Base-by-base conservation (phyloP, 2,329 filamentous ascomycete species). In the Aspergillus sp. region DNA sequence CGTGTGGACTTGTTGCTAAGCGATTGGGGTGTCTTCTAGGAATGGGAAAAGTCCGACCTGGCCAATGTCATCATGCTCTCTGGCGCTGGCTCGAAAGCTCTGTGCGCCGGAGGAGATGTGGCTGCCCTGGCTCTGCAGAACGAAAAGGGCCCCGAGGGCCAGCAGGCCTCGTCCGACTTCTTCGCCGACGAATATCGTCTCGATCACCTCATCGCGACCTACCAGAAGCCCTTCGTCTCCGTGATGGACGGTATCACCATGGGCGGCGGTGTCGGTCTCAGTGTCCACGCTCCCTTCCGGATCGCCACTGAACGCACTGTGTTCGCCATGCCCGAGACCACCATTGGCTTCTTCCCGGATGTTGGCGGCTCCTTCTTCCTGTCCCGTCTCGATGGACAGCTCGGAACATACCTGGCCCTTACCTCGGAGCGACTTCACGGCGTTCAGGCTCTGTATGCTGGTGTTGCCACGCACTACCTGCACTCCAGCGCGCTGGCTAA, bases 221-320 rank as follows among this genome's bases (percentile, higher is more conserved):
- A 96, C 80, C 75, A 82, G 63, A 99, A 97, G 81, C 95, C 95
- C 0, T 96, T 95, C 73, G 87, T 99, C 55, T 90, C 95, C 32
- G 90, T 98, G 73, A 96, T 99, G 89, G 95, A 99, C 73, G 95
- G 95, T 61, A 90, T 96, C 76, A 99, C 96, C 55, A 99, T 99
- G 95, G 95, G 95, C 58, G 95, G 95, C 58, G 95, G 95, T 66
- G 95, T 98, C 56, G 95, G 95, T 6, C 85, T 99, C 59, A 96
- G 91, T 76, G 86, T 96, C 55, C 96, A 99, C 78, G 94, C 95
- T 2, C 96, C 95, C 3, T 94, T 99, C 84, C 86, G 95, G 62
- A 96, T 99, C 73, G 95, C 95, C 39, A 99, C 95, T 2, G 95
- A 99, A 79, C 90, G 89, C 73, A 99, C 95, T 5, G 80, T 96